phyloP scores from a whole-genome alignment of 305 asterid species.

The Andrographis paniculata region DNA sequence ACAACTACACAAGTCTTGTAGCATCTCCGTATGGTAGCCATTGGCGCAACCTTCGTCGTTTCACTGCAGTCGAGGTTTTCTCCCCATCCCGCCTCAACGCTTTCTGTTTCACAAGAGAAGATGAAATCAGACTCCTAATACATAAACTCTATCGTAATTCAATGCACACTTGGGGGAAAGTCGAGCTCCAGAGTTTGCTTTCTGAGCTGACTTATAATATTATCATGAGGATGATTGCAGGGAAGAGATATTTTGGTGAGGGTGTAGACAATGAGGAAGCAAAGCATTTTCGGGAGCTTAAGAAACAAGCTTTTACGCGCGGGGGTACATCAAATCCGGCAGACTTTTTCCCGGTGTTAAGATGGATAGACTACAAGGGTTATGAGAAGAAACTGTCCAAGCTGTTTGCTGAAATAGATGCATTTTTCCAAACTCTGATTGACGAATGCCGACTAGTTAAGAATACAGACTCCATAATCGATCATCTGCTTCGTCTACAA shows the following conservation, averaged over 20 bases:
- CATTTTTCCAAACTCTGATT: background rate
- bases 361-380: slow-evolving; percentile 1
- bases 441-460: background rate
- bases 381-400: background rate
- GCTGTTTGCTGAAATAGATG: background rate
- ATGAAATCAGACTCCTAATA: background rate
- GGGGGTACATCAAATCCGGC: background rate
- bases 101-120: background rate
- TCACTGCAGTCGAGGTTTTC: background rate
- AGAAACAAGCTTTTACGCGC: background rate
- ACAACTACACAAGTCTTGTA: background rate
- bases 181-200: background rate
- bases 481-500: slow-evolving; percentile 1
- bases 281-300: background rate
- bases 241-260: background rate
- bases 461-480: background rate
- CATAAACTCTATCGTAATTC: background rate
- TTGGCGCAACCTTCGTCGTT: background rate
- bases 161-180: background rate
- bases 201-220: background rate
- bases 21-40: background rate
- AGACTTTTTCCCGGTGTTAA: background rate
- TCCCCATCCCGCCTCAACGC: background rate
- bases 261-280: background rate
- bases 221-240: slow-evolving; percentile 1